Evolutionary conservation across 257 asterid genomes (phyloP).

Genomic region (Phtheirospermum japonicum): DNA sequence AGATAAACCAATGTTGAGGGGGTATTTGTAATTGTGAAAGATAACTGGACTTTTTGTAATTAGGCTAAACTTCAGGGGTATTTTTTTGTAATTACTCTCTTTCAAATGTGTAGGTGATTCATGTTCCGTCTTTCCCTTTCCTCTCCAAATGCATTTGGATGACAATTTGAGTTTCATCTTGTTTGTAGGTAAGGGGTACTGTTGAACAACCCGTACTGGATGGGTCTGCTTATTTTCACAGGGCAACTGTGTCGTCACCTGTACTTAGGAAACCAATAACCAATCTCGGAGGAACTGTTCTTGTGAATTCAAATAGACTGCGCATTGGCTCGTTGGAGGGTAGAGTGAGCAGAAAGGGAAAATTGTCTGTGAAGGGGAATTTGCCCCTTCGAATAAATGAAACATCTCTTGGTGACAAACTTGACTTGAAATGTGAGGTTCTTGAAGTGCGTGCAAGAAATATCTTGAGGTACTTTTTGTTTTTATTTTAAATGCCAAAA

Average conservation of each 20-base stretch:
- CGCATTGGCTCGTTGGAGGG: conserved; percentile 88
- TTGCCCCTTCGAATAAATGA: conserved; percentile 74
- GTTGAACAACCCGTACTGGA: conserved; percentile 95
- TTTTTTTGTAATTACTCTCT: not conserved
- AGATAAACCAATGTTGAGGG: not conserved
- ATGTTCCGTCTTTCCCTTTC: not conserved
- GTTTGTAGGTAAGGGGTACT: conserved; percentile 85
- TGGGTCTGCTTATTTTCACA: conserved; percentile 95
- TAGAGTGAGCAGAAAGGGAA: conserved; percentile 94
- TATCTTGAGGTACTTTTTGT: conserved; percentile 58
- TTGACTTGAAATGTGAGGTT: conserved; percentile 94
- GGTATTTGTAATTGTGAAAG: not conserved
- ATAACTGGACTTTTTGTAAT: conserved; percentile 9
- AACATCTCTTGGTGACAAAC: conserved; percentile 71
- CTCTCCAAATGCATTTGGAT: conserved; percentile 22
- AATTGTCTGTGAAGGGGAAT: conserved; percentile 81
- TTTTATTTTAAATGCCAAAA: conserved; percentile 6
- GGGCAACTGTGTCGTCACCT: conserved; percentile 96
- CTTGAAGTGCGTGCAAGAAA: conserved; percentile 95
- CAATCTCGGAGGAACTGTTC: conserved; percentile 90
- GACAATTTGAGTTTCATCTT: conserved; percentile 25
- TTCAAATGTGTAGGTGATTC: not conserved
- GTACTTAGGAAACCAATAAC: conserved; percentile 89
- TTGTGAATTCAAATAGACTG: conserved; percentile 79
- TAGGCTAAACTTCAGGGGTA: not conserved